Evolutionary conservation across 495 filamentous ascomycete species (phyloP), one percentile per base, ranked within the genome.

Genomic region (Trichoderma erinaceum): DNA sequence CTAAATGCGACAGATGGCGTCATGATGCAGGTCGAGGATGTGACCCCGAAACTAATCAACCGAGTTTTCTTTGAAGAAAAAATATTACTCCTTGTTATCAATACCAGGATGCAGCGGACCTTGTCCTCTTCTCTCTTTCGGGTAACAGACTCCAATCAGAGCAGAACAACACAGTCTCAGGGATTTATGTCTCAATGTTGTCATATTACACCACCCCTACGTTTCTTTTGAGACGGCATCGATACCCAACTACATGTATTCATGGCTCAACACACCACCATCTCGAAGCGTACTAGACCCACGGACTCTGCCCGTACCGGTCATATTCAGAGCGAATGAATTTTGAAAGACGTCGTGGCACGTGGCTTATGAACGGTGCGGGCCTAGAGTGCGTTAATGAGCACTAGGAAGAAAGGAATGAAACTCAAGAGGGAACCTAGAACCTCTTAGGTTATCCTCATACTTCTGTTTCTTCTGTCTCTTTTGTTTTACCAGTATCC

Each of bases 251-350:
- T 25, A 29, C 4, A 29, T 29, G 29, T 29, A 4, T n/a, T 56
- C 21, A 25, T 23, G 50, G 50, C n/a, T 56, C 50, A 8, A n/a
- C 56, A 61, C 25, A 61, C 56, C 56, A 25, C 56, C 56, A 61
- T 61, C 56, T 32, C 27, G 56, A 29, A 61, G 56, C 56, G 23
- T 61, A n/a, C 23, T 32, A 27, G 15, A 29, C 23, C 23, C 8
- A 32, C 23, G 27, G 56, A 6, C n/a, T 27, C 11, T 32, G 56
- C 56, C 10, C 12, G 56, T 61, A 61, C 10, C 15, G 27, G 23
- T 32, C 23, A 61, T 25, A 32, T 13, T 15, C 56, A 25, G n/a
- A 18, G 25, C 27, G 12, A 27, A 61, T 61, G 12, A 27, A 61
- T 13, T 10, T 32, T 25, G 56, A 15, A 25, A 61, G 56, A 61